These are phyloP conservation scores for Graphilbum fragrans DNA, from an alignment of 2,329 filamentous ascomycete species.

Conservation along the genomic window DNA sequence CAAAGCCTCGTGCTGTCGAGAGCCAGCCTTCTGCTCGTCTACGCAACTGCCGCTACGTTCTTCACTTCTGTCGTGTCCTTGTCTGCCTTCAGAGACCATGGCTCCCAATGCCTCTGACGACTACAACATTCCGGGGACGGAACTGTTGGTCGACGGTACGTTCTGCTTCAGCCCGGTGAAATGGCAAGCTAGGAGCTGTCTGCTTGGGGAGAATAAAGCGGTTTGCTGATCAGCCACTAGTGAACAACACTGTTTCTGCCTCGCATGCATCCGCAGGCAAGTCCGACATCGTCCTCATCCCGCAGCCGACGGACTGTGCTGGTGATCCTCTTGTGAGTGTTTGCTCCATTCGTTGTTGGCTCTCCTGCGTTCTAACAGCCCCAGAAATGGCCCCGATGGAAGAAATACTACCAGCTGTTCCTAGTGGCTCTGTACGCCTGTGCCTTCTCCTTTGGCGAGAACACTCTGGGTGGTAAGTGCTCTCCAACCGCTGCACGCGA, in stretches of 20 bases:
- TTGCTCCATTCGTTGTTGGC: background rate
- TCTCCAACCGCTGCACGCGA: too few species aligned
- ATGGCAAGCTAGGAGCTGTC: background rate
- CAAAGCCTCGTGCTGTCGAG: too few species aligned
- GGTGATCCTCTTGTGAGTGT: background rate
- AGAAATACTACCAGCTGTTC: background rate
- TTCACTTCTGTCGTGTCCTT: background rate
- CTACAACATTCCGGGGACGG: background rate
- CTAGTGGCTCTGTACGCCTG: background rate
- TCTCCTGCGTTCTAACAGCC: background rate
- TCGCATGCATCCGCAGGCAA: background rate
- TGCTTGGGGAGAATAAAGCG: too few species aligned
- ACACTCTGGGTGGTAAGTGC: background rate
- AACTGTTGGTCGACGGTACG: background rate
- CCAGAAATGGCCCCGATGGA: background rate
- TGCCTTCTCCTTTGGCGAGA: background rate
- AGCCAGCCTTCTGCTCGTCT: too few species aligned
- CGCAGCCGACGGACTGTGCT: background rate
- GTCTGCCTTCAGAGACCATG: too few species aligned
- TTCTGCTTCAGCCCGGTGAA: background rate
- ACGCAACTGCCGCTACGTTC: too few species aligned
- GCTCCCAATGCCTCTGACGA: background rate
- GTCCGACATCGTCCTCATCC: background rate
- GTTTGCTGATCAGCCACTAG: background rate
- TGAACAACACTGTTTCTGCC: background rate